Evolutionary conservation across 352 stramenopile genomes (phyloP), one percentile per base, ranked within the genome.

Genomic region (Globisporangium cederbergense): DNA sequence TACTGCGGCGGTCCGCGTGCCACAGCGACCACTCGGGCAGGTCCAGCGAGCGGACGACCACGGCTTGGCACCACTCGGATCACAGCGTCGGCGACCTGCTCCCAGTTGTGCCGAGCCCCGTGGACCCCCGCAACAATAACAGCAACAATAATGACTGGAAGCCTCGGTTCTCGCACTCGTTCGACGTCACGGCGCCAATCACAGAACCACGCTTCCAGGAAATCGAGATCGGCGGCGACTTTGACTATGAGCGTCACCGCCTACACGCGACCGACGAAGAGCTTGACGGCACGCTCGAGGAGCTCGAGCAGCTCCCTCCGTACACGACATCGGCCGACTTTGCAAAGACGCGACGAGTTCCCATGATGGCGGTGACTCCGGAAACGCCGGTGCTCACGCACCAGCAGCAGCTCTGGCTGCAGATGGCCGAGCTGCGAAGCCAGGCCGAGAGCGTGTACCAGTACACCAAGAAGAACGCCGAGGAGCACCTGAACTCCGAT

Each of bases 381-480:
- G 4, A 30, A 38, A 16, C 56, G 56, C 34, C 34, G 11, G 22
- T 14, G n/a, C 54, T 67, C 10, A 62, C 62, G 4, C 62, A 67
- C 28, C 52, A 67, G 43, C 30, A 67, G 53, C 62, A 80, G 53
- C 42, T 86, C 43, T 86, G 74, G 75, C 60, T 78, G 22, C 77
- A 81, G 42, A 83, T 86, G 51, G 75, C 73, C 10, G 73, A 86
- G 22, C 68, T 86, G 9, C 73, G 77, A 6, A 61, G 73, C 52
- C 60, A 66, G 28, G 77, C 77, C 20, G 77, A 86, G 53, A 80
- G 78, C 46, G 67, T 76, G 6, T 86, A 83, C 57, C 77, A 78
- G 65, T 55, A 49, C 51, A 62, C 62, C 2, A 60, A 62, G 53
- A 38, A 61, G 46, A 67, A 28, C 25, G 25, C 34, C 18, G 60